Percentiles rank a stretch among this genome's conserved stretches.
Evolutionary conservation across 345 rosid genomes (phyloP).

Genomic region (Eucalyptus sideroxylon): DNA sequence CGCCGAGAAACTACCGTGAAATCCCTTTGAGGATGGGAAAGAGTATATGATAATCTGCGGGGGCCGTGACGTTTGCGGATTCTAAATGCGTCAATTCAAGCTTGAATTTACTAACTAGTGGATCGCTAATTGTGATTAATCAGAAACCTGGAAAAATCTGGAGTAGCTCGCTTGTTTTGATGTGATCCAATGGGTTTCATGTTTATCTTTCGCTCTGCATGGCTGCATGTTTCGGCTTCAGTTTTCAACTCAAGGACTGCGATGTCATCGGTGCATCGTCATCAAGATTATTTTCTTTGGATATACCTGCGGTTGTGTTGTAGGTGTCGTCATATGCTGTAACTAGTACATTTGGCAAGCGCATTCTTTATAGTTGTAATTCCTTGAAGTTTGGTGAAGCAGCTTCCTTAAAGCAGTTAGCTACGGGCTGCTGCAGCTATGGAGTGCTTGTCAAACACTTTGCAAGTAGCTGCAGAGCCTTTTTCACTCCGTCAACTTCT

Average conservation of each 20-base stretch:
- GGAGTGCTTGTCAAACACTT: not conserved
- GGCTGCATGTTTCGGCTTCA: not conserved
- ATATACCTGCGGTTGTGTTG: not conserved
- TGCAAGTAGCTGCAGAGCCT: not conserved
- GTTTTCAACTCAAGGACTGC: not conserved
- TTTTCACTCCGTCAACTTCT: not conserved
- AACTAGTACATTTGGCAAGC: not conserved
- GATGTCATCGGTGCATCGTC: not conserved
- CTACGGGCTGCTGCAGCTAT: not conserved
- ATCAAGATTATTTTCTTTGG: not conserved
- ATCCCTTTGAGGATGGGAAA: not conserved
- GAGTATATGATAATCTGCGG: not conserved
- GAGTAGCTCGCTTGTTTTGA: not conserved
- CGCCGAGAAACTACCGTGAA: not conserved
- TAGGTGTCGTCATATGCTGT: not conserved
- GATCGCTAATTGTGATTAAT: not conserved
- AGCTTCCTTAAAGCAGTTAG: not conserved
- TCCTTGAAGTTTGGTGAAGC: not conserved
- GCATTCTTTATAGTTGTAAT: not conserved
- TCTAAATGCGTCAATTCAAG: not conserved
- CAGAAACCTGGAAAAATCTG: not conserved
- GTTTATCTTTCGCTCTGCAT: not conserved
- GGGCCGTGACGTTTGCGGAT: not conserved
- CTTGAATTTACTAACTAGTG: not conserved
- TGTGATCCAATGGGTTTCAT: not conserved